Evolutionary conservation across 2,329 filamentous ascomycete genomes (phyloP).

Genomic region (Bipolaris zeicola): DNA sequence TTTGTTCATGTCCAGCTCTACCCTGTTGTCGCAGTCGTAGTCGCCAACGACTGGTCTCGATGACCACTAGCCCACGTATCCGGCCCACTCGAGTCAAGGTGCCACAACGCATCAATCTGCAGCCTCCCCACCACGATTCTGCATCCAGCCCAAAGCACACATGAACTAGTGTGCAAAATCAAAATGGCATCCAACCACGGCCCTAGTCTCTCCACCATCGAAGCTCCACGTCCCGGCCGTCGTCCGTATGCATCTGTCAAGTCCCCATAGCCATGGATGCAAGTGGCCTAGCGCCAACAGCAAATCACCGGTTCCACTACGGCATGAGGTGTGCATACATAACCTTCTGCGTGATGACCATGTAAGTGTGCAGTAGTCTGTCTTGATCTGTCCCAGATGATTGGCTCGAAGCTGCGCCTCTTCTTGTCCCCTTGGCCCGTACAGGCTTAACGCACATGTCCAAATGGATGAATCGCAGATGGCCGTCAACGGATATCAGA

Average conservation of each 20-base stretch:
- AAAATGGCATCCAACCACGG: conserved; percentile 24
- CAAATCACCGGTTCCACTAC: conserved; percentile 28
- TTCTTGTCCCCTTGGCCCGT: conserved; percentile 3
- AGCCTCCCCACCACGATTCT: conserved; percentile 18
- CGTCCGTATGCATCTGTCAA: conserved; percentile 17
- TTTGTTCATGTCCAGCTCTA: not conserved
- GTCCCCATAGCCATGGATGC: conserved; percentile 17
- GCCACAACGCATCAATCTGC: conserved; percentile 26
- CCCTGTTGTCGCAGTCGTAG: not conserved
- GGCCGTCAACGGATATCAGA: conserved; percentile 22
- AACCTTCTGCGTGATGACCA: conserved; percentile 23
- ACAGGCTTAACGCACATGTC: conserved; percentile 12
- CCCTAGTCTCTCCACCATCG: conserved; percentile 14
- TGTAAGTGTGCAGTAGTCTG: conserved; percentile 31
- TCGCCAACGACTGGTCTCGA: not conserved
- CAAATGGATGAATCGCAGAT: conserved; percentile 16
- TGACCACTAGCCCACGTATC: conserved; percentile 13
- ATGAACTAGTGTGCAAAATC: conserved; percentile 19
- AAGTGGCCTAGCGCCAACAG: conserved; percentile 17
- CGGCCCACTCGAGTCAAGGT: conserved; percentile 22
- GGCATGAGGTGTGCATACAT: conserved; percentile 23
- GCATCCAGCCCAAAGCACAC: conserved; percentile 20
- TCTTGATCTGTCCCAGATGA: conserved; percentile 18
- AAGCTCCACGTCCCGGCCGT: conserved; percentile 16
- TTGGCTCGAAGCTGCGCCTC: not conserved